Conservation (phyloP, 129 eudicot species). For the Smallanthus sonchifolius region DNA sequence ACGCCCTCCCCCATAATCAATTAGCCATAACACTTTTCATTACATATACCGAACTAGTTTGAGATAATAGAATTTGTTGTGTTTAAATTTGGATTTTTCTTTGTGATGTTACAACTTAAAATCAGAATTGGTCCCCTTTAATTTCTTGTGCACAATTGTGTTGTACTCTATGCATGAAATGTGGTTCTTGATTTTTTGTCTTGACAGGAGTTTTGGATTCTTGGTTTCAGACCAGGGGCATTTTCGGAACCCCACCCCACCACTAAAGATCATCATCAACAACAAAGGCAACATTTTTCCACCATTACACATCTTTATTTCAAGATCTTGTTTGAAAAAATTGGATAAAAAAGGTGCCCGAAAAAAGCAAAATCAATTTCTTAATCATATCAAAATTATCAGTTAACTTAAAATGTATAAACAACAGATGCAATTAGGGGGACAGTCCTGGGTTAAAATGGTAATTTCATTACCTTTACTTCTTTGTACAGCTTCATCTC, state of each 20-base stretch:
- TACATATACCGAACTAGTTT: slow-evolving; percentile 4
- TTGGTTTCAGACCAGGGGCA: slow-evolving; percentile 31
- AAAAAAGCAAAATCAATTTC: slow-evolving; percentile 20
- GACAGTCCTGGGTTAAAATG: not conserved
- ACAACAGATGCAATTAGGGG: not conserved
- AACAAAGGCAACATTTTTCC: slow-evolving; percentile 38
- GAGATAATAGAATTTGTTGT: not conserved
- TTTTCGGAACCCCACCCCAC: slow-evolving; percentile 18
- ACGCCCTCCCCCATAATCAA: no score
- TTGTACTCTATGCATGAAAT: slow-evolving; percentile 7
- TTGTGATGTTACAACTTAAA: not conserved
- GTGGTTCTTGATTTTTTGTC: slow-evolving; percentile 9
- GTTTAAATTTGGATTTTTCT: not conserved
- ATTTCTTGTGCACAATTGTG: not conserved
- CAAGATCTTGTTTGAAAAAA: slow-evolving; percentile 29
- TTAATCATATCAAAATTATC: slow-evolving; percentile 27
- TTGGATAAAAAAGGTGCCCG: slow-evolving; percentile 9
- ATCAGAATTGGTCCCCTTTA: slow-evolving; percentile 23
- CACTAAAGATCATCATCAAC: slow-evolving; percentile 26
- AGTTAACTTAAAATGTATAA: slow-evolving; percentile 8
- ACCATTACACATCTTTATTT: slow-evolving; percentile 24
- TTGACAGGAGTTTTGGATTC: slow-evolving; percentile 9
- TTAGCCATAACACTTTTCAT: no score
- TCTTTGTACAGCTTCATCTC: slow-evolving; percentile 93
- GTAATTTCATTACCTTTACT: slow-evolving; percentile 65